These are phyloP conservation scores for Aspergillus fumigatiaffinis DNA, from an alignment of 2,329 filamentous ascomycete species.

Conservation along the genomic window DNA sequence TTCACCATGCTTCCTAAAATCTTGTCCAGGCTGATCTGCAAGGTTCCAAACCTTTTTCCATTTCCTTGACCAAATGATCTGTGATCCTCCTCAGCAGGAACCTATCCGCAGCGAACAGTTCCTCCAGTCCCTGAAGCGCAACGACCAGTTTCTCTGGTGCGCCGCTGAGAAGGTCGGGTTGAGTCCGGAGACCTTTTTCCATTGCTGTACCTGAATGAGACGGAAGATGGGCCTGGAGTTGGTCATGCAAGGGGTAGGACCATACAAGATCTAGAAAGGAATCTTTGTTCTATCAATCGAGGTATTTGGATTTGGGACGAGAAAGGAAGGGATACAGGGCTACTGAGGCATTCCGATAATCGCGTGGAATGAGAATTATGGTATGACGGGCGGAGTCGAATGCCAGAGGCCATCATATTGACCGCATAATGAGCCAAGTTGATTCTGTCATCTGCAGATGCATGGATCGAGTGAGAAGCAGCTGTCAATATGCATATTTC, in stretches of 20 bases:
- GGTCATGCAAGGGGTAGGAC: not conserved
- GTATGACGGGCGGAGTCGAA: not conserved
- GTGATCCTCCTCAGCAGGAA: constrained; percentile 85
- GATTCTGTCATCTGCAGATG: not conserved
- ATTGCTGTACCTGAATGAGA: not conserved
- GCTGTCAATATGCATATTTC: not conserved
- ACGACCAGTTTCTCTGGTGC: not conserved
- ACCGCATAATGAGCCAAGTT: not conserved
- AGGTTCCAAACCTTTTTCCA: constrained; percentile 65
- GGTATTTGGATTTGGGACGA: not conserved
- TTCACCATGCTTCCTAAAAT: not conserved
- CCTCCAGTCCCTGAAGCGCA: constrained; percentile 62
- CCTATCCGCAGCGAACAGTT: constrained; percentile 73
- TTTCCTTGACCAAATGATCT: constrained; percentile 80
- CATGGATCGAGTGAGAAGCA: not conserved
- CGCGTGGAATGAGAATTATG: not conserved
- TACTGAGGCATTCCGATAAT: not conserved
- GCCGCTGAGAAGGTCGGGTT: not conserved
- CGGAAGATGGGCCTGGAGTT: not conserved
- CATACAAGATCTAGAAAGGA: not conserved
- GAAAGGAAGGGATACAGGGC: not conserved
- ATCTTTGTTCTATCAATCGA: not conserved
- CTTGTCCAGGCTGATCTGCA: not conserved
- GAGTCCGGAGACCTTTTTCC: not conserved
- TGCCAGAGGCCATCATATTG: not conserved